Conservation (phyloP, 2,329 filamentous ascomycete species). For the Acrodontium crateriforme region DNA sequence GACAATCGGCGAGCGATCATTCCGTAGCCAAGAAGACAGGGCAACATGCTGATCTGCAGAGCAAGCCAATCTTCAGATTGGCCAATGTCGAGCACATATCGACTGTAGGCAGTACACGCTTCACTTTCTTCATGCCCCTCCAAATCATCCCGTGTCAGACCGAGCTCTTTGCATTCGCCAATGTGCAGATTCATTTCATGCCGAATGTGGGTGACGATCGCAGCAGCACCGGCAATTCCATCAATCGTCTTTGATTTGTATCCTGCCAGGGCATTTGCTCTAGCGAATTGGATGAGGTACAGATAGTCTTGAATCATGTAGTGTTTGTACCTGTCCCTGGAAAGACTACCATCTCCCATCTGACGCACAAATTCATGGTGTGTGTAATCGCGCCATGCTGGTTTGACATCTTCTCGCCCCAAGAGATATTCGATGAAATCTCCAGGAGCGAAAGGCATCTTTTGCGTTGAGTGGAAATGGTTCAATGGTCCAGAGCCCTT, state of each 20-base stretch:
- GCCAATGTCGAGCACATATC: constrained; percentile 76
- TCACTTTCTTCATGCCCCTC: constrained; percentile 59
- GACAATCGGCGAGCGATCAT: constrained; percentile 59
- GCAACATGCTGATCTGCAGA: constrained; percentile 70
- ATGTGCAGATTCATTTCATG: constrained; percentile 72
- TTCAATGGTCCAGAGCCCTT: constrained; percentile 60
- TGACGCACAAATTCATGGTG: constrained; percentile 71
- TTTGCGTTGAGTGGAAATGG: constrained; percentile 61
- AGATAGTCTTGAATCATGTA: constrained; percentile 90
- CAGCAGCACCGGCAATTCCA: constrained; percentile 55
- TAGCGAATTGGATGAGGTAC: constrained; percentile 75
- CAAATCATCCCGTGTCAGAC: constrained; percentile 60
- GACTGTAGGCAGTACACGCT: constrained; percentile 66
- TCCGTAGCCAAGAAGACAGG: constrained; percentile 82
- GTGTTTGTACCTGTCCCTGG: constrained; percentile 64
- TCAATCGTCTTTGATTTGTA: constrained; percentile 69
- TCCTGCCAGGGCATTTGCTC: constrained; percentile 70
- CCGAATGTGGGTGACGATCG: constrained; percentile 63
- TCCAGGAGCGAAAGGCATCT: constrained; percentile 53
- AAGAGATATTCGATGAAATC: constrained; percentile 73
- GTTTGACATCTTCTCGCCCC: constrained; percentile 56
- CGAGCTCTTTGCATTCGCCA: constrained; percentile 68
- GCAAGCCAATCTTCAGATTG: constrained; percentile 79
- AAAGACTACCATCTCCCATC: constrained; percentile 62
- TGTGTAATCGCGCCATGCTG: constrained; percentile 61